A percentile compares a stretch with the other conserved stretches of the same genome.
These are phyloP conservation scores for Sparassis latifolia DNA, from an alignment of 1,284 basidiomycete genomes.

Conservation along the genomic window DNA sequence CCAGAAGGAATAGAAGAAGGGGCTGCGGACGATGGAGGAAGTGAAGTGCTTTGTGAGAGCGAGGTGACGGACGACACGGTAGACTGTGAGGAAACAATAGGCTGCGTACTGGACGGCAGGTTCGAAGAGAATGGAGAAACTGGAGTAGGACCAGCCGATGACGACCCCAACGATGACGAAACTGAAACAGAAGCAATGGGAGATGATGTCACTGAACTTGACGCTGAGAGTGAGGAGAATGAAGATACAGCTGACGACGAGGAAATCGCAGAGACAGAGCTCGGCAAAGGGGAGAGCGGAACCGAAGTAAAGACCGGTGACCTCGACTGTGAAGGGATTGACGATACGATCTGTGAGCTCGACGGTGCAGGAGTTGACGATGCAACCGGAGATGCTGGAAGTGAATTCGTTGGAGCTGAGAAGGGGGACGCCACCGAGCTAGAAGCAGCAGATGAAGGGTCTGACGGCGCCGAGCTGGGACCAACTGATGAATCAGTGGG, in stretches of 20 bases:
- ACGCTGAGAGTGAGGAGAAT: background rate
- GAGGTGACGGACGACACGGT: background rate
- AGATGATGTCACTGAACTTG: background rate
- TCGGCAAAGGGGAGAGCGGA: too few species aligned
- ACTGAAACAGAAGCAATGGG: background rate
- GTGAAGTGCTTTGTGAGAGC: background rate
- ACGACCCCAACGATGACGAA: background rate
- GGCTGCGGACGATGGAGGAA: background rate
- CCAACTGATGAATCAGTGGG: background rate
- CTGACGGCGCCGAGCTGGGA: background rate
- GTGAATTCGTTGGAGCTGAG: background rate
- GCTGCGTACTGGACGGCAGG: background rate
- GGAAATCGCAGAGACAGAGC: background rate
- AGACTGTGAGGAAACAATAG: background rate
- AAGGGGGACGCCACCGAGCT: background rate
- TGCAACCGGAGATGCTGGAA: background rate
- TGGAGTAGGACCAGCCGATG: background rate
- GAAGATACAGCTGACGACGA: constrained; percentile 1
- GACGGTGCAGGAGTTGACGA: too few species aligned
- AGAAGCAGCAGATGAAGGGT: background rate
- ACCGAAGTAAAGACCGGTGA: too few species aligned
- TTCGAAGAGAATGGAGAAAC: background rate
- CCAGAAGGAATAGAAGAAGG: background rate
- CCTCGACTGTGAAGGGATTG: too few species aligned
- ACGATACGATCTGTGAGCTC: too few species aligned